Evolutionary conservation across 2,329 filamentous ascomycete species (phyloP), one percentile per base, ranked within the genome.

Genomic region (Pyrenophora seminiperda): DNA sequence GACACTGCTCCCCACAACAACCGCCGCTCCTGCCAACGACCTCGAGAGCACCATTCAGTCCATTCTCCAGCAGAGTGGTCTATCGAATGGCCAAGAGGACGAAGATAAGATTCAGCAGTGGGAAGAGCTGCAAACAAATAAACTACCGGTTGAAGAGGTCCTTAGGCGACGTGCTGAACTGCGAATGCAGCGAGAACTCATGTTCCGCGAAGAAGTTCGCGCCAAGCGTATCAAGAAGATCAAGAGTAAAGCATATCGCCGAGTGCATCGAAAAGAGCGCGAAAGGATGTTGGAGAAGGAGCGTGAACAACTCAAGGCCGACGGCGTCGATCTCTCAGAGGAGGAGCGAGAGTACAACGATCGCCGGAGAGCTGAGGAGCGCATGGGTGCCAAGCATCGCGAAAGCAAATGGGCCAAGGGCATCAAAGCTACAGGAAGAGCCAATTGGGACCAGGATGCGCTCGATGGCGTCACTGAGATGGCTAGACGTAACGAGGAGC

Each of bases 211-310:
- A 74, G 88, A 95, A 66, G 87, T 91, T 34, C 88, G 91, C 48
- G 84, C 91, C 6, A 95, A 92, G 75, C 87, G 94, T 18, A 91
- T 99, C 75, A 96, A 97, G 77, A 97, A 97, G 79, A 99, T 99
- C 77, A 99, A 99, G 81, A 95, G 90, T 71, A 99, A 97, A 73
- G 84, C 91, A 0, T 99, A 96, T 71, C 89, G 93, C 47, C 87
- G 92, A 36, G 88, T 97, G 11, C 93, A 97, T 74, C 86, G 93
- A 30, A 96, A 88, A 69, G 89, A 89, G 68, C 79, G 84, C 11
- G 83, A 87, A 68, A 80, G 79, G 56, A 67, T 82, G 51, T 79
- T 82, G 41, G 76, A 83, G 53, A 75, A 80, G 40, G 83, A 87
- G 58, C 77, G 78, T 46, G 79, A 83, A 50, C 80, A 81, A 31